Base-by-base conservation (phyloP, 2,329 filamentous ascomycete genomes). In the Aspergillus phoenicis region DNA sequence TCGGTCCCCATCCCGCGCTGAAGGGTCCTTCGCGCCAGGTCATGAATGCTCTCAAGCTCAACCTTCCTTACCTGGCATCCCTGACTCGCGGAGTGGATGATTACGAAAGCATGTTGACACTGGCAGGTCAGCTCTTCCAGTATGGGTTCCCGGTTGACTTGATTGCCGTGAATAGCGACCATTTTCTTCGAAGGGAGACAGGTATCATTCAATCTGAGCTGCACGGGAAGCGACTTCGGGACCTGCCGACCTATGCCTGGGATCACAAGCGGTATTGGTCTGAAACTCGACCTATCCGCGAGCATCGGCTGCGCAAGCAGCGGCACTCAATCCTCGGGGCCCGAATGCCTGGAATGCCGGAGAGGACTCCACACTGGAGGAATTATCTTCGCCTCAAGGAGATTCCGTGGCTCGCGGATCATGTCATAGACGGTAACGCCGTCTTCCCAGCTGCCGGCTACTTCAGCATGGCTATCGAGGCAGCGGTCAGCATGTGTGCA, bases 1-100 rank as follows among this genome's bases (percentile, higher is more conserved):
- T 62, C 8, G 60, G 60, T 11, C 55, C 60, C 10, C 70, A 74
- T 51, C 59, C 65, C 4, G 66, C 70, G 2, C 57, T 73, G 6
- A 62, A 63, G 17, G 62, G 70, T 2, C 69, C 71, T 5, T 17
- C 60, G 5, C 38, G 38, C 47, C 48, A 54, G 39, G 58, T 45
- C 10, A 11, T 61, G 10, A 45, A 58, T 6, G 15, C n/a, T 6
- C 22, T 58, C 13, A 39, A 48, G 13, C 11, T 54, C 13, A 26
- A 51, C 3, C 22, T 52, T 13, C 57, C 57, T 13, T 59, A 59
- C 20, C 24, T 53, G 10, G 60, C 30, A 10, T 38, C 49, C 2
- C 24, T 62, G 28, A 30, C 33, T 4, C 52, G 60, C 4, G 26
- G 38, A 8, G 7, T 41, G 24, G 49, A 38, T n/a, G 55, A 36